A percentile compares a stretch with the other conserved stretches of the same genome.
phyloP scores from a whole-genome alignment of 148 eudicot species.

The Rhododendron williamsianum region DNA sequence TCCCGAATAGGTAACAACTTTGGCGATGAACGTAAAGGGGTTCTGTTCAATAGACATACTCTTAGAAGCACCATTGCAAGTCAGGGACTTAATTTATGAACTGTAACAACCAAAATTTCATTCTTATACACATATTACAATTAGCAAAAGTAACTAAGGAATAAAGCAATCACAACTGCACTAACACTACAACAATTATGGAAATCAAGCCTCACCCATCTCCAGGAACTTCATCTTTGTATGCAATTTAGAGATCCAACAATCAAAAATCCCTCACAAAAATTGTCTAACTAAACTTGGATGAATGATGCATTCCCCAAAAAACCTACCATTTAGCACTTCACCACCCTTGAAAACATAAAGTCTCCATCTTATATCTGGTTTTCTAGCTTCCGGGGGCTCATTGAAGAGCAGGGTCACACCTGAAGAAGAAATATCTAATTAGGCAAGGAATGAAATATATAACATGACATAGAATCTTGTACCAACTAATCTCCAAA shows the following conservation, averaged over 20 bases:
- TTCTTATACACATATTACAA: neutral
- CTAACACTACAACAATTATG: neutral
- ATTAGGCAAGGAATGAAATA: constrained; percentile 2
- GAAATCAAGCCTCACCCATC: neutral
- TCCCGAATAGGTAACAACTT: constrained; percentile 87
- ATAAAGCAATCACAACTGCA: neutral
- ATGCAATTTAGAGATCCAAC: neutral
- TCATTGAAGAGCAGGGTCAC: constrained; percentile 81
- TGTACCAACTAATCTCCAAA: neutral
- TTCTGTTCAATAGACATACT: constrained; percentile 44
- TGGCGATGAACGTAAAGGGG: constrained; percentile 96
- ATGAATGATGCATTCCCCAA: neutral
- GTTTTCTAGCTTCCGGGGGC: constrained; percentile 91
- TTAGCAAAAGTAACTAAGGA: neutral
- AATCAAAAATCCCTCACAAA: neutral
- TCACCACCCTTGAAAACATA: constrained; percentile 96
- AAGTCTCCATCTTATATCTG: constrained; percentile 85
- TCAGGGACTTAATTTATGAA: constrained; percentile 3
- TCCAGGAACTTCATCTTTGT: neutral
- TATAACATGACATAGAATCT: neutral
- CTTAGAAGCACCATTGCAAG: neutral
- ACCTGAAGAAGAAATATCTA: constrained; percentile 36
- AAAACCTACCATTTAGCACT: constrained; percentile 64
- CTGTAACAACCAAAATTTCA: constrained; percentile 1
- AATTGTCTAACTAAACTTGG: neutral